Conservation (phyloP, 345 rosid species). For the Draba incana region DNA sequence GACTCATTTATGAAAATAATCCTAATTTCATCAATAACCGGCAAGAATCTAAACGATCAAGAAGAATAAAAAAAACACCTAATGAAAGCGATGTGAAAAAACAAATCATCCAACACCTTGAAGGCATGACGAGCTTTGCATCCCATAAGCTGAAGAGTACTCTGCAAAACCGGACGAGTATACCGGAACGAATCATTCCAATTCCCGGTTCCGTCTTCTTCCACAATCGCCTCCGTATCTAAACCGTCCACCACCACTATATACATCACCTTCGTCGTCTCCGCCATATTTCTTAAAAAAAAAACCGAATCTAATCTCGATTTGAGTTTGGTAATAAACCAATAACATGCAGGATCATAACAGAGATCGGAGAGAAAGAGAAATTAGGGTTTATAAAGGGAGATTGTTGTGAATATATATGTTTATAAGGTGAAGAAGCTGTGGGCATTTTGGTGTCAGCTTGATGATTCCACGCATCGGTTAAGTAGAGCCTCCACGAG, state of each 20-base stretch:
- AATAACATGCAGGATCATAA: conserved; percentile 3
- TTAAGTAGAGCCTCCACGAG: conserved; percentile 54
- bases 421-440: conserved; percentile 6
- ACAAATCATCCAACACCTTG: conserved; percentile 55
- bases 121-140: conserved; percentile 98
- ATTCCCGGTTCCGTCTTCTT: conserved; percentile 44
- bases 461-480: conserved; percentile 56
- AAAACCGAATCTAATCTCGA: conserved; percentile 4
- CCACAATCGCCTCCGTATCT: conserved; percentile 42
- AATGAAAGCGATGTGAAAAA: conserved; percentile 27
- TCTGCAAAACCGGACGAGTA: conserved; percentile 89
- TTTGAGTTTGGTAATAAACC: not conserved
- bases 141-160: conserved; percentile 95
- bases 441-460: conserved; percentile 54
- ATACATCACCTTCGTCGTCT: conserved; percentile 73
- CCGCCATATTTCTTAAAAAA: conserved; percentile 51
- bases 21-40: conserved; percentile 8
- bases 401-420: conserved; percentile 23
- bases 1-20: not conserved
- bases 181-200: conserved; percentile 73
- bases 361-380: not conserved
- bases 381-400: conserved; percentile 17
- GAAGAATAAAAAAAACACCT: not conserved
- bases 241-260: conserved; percentile 78
- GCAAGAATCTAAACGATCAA: conserved; percentile 1